phyloP scores from a whole-genome alignment of 164 flowering plant genomes.

The Aristolochia californica region DNA sequence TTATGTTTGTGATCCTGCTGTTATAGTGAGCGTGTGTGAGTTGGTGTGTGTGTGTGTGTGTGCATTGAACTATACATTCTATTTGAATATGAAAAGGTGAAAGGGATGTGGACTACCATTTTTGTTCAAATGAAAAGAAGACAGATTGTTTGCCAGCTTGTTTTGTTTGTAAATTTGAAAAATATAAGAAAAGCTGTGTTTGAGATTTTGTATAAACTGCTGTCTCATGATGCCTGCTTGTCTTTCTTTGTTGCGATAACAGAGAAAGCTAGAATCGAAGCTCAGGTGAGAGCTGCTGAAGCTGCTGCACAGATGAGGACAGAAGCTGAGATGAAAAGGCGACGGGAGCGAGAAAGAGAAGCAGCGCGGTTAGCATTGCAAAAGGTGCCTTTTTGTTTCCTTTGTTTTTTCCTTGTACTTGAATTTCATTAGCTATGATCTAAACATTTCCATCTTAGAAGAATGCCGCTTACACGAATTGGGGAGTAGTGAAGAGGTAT shows the following conservation, averaged over 20 bases:
- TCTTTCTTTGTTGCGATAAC: conserved; percentile 9
- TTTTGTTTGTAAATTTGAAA: neutral
- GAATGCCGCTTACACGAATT: neutral
- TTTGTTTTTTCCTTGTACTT: neutral
- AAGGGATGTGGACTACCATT: too few species aligned
- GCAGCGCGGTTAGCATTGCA: conserved; percentile 65
- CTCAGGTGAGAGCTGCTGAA: conserved; percentile 55
- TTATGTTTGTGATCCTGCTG: too few species aligned
- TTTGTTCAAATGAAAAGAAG: too few species aligned
- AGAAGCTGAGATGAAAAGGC: conserved; percentile 38
- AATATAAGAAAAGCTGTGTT: neutral
- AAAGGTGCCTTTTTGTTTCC: conserved; percentile 29
- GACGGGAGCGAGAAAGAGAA: conserved; percentile 54
- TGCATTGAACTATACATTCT: too few species aligned
- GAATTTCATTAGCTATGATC: neutral
- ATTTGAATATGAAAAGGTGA: too few species aligned
- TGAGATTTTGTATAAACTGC: too few species aligned
- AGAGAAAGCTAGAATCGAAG: conserved; percentile 62
- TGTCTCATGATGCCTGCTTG: too few species aligned
- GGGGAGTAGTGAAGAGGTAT: too few species aligned
- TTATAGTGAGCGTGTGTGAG: too few species aligned
- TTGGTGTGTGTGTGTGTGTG: too few species aligned
- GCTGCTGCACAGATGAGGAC: conserved; percentile 37
- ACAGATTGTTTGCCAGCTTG: neutral
- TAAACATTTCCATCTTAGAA: neutral